Base-by-base conservation (phyloP, 2,329 filamentous ascomycete genomes). In the Clarireedia sp. region DNA sequence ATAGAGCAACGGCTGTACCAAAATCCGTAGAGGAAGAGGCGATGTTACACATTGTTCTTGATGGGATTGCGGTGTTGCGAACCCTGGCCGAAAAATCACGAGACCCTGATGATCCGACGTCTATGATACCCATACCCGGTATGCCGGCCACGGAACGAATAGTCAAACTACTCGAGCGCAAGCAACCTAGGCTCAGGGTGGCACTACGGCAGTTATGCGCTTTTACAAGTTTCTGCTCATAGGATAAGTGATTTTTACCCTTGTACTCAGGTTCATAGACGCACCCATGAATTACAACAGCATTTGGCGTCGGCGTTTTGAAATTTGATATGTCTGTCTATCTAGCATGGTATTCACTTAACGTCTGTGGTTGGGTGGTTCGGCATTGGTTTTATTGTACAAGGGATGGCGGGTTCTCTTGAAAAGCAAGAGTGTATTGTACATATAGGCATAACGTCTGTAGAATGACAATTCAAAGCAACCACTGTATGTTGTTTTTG, bases 181-280 rank as follows among this genome's bases (percentile, higher is more conserved):
- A 79, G 60, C 82, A 78, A 38, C 73, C 75, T 2, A 80, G 82
- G 63, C 82, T 80, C 75, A 74, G 82, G 49, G 81, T 80, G 61
- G 83, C 90, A 63, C 71, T 91, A 58, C 82, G 82, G 64, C 82
- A 89, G 64, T 70, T 91, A 57, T 82, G 85, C 65, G 78, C 80
- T 48, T 87, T 82, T 71, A 80, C 80, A 45, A 76, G 73, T 46
- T 68, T 84, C 57, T 78, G 76, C 55, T 73, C 72, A 61, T 65
- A 58, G 51, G 43, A 29, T 46, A 46, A 59, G 63, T 52, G 55
- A 51, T 57, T 64, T 65, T 61, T 57, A 61, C 60, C 47, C 53
- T 62, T 63, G 64, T 66, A 66, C 56, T 12, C 59, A 62, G 58
- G 59, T 63, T 64, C 56, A 64, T 67, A 67, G 66, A 67, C 63